Evolutionary conservation across 1,284 basidiomycete species (phyloP), one percentile per base, ranked within the genome.

Genomic region (Ganoderma boninense): DNA sequence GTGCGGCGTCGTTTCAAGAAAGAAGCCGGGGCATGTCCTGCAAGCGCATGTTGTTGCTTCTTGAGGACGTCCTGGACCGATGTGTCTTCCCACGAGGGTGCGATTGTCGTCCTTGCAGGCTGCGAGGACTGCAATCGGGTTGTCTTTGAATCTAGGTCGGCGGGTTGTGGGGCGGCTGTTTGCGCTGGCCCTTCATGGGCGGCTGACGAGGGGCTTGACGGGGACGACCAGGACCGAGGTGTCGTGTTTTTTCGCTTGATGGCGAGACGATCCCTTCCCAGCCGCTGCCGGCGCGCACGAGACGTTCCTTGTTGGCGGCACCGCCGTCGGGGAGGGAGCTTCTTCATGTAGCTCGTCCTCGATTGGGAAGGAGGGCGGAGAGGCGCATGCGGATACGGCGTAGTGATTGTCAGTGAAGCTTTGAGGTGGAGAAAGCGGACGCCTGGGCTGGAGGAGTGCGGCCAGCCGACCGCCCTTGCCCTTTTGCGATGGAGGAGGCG

Each of bases 11-110:
- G 73, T n/a, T 90, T 86, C 74, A 92, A 76, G 76, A n/a, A 91
- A 91, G 77, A 90, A 90, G 49, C 87, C 88, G n/a, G 16, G 87
- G 85, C 62, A 87, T 86, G 71, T 90, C 88, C 60, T 86, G 85
- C 59, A 90, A 75, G 52, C 84, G 81, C n/a, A 89, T 76, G 60
- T 80, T 81, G 20, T n/a, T 85, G 81, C 66, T 82, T 82, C 73
- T 84, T 84, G 61, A 91, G 79, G 14, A 87, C 84, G 8, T 75
- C 74, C 70, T 84, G 82, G 5, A 90, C n/a, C 87, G n/a, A 82
- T 78, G 26, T 80, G 77, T 91, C 89, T 32, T 84, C 80, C 89
- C 89, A 91, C n/a, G 0, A 91, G 80, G 4, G 84, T 76, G 66
- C 84, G 82, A 91, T n/a, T 88, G 65, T 80, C 79, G 62, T 80